Percentiles rank a stretch among this genome's conserved stretches.
Evolutionary conservation across 208 protist genomes (phyloP).

Genomic region (Leishmania gerbilli): DNA sequence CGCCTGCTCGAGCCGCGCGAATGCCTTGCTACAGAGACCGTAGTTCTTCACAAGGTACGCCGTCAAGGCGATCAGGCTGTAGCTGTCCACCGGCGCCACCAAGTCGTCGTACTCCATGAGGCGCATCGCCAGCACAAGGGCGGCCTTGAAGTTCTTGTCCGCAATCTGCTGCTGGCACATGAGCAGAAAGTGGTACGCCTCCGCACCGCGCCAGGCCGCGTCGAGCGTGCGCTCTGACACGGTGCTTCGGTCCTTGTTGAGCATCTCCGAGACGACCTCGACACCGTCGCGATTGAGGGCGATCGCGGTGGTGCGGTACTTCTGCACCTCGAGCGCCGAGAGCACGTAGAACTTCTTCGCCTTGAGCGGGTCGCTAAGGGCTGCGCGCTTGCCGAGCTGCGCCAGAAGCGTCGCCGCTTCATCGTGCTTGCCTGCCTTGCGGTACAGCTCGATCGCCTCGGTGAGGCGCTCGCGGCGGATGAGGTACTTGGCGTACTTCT

Average conservation of each 20-base stretch:
- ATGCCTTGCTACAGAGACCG: constrained; percentile 93
- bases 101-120: constrained; percentile 95
- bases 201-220: constrained; percentile 92
- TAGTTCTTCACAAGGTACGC: constrained; percentile 93
- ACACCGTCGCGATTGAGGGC: constrained; percentile 61
- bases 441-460: constrained; percentile 96
- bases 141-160: constrained; percentile 67
- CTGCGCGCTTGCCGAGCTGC: constrained; percentile 79
- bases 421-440: constrained; percentile 93
- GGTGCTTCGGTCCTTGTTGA: constrained; percentile 71
- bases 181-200: constrained; percentile 97
- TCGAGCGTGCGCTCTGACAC: constrained; percentile 81
- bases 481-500: constrained; percentile 91
- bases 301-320: constrained; percentile 75
- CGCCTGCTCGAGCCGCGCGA: constrained; percentile 93
- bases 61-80: constrained; percentile 95
- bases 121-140: constrained; percentile 87
- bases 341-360: constrained; percentile 97
- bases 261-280: constrained; percentile 74
- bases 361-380: constrained; percentile 75
- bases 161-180: constrained; percentile 91
- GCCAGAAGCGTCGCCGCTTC: constrained; percentile 94
- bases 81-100: constrained; percentile 87
- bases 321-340: constrained; percentile 95
- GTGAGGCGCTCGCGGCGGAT: constrained; percentile 87